Conservation (phyloP, 2,329 filamentous ascomycete genomes). For the Periconia macrospinosa region DNA sequence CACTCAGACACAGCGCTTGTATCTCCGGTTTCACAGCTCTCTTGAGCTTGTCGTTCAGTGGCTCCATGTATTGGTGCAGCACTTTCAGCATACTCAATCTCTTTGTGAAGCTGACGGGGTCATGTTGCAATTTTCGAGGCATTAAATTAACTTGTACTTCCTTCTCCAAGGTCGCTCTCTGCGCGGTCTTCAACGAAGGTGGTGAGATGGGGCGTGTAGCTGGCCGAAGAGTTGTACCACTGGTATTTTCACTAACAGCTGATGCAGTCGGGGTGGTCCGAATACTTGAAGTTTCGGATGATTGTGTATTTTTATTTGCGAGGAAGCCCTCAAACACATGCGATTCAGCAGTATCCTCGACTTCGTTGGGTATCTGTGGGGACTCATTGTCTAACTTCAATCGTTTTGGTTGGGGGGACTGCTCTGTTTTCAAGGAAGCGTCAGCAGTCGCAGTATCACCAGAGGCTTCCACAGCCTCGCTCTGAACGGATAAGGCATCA, state of each 20-base stretch:
- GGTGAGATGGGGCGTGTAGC: conserved; percentile 36
- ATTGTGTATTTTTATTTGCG: conserved; percentile 13
- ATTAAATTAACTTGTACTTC: conserved; percentile 60
- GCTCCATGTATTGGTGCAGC: conserved; percentile 66
- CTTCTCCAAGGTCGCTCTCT: conserved; percentile 14
- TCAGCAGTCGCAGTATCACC: background rate
- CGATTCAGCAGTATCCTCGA: conserved; percentile 4
- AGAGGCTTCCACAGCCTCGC: background rate
- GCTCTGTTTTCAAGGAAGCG: background rate
- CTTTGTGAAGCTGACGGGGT: conserved; percentile 43
- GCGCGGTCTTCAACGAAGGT: conserved; percentile 22
- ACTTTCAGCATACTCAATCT: conserved; percentile 54
- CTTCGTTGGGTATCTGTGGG: conserved; percentile 8
- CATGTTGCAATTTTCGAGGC: conserved; percentile 63
- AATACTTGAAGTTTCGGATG: conserved; percentile 9
- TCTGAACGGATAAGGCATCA: conserved; percentile 25
- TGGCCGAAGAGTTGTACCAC: conserved; percentile 18
- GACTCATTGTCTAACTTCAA: conserved; percentile 28
- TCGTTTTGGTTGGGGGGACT: conserved; percentile 30
- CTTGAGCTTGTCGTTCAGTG: conserved; percentile 66
- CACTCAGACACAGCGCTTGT: conserved; percentile 60
- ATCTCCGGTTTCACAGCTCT: conserved; percentile 56
- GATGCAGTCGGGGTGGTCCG: conserved; percentile 3
- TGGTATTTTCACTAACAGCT: conserved; percentile 5
- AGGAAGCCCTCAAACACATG: conserved; percentile 30